These are phyloP conservation scores for Neonectria coccinea DNA, from an alignment of 2,329 filamentous ascomycete species.

Conservation along the genomic window DNA sequence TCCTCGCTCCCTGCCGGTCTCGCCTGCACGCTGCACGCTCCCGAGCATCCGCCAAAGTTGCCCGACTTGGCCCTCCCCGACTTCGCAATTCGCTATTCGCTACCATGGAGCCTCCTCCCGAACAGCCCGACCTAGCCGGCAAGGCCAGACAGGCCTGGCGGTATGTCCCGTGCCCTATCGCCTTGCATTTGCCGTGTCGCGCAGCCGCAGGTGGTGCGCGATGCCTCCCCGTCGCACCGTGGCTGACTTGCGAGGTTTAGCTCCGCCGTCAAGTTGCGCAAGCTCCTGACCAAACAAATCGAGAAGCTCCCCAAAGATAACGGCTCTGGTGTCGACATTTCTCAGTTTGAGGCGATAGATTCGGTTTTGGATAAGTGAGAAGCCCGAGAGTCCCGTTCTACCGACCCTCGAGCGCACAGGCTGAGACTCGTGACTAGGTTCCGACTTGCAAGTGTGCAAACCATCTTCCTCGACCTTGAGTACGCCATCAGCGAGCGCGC, in stretches of 20 bases:
- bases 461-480: slow-evolving; percentile 78
- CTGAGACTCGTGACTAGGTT: slow-evolving; percentile 60
- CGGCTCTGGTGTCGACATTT: slow-evolving; percentile 52
- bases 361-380: slow-evolving; percentile 57
- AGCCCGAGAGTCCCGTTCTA: slow-evolving; percentile 2
- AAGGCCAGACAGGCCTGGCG: slow-evolving; percentile 55
- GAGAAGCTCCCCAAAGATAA: slow-evolving; percentile 55
- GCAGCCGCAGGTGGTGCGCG: slow-evolving; percentile 17
- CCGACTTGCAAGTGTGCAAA: slow-evolving; percentile 77
- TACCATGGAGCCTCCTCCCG: slow-evolving; percentile 40
- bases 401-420: not conserved
- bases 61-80: slow-evolving; percentile 11
- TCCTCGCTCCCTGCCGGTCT: slow-evolving; percentile 19
- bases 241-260: slow-evolving; percentile 48
- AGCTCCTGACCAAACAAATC: slow-evolving; percentile 57
- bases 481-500: slow-evolving; percentile 72
- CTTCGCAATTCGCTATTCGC: slow-evolving; percentile 33
- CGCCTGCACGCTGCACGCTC: slow-evolving; percentile 22
- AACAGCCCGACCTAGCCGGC: slow-evolving; percentile 39
- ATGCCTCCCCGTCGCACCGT: slow-evolving; percentile 34
- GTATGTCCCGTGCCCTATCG: slow-evolving; percentile 47
- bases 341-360: slow-evolving; percentile 59
- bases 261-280: slow-evolving; percentile 57
- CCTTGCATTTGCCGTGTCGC: slow-evolving; percentile 6
- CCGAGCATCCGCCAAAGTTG: slow-evolving; percentile 28